phyloP scores from a whole-genome alignment of 2,329 filamentous ascomycete genomes.

The Talaromyces piceae region DNA sequence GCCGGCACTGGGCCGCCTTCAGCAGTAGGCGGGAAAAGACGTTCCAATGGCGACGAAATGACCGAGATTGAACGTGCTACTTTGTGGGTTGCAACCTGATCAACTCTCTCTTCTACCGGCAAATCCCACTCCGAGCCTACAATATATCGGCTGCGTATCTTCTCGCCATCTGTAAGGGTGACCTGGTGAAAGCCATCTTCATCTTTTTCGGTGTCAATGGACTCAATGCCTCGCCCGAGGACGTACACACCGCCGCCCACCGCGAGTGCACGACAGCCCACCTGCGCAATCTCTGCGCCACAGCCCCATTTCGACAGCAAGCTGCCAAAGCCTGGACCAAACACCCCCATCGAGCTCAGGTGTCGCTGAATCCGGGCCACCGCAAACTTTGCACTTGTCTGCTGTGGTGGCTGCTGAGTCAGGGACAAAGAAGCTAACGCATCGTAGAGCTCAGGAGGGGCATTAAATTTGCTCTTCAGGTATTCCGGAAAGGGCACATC shows the following conservation, averaged over 20 bases:
- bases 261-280: slow-evolving; percentile 80
- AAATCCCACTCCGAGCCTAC: slow-evolving; percentile 34
- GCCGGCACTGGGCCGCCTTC: slow-evolving; percentile 72
- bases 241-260: slow-evolving; percentile 91
- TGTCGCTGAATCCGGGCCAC: slow-evolving; percentile 70
- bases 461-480: slow-evolving; percentile 50
- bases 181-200: slow-evolving; percentile 19
- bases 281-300: slow-evolving; percentile 79
- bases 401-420: slow-evolving; percentile 50
- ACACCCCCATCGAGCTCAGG: slow-evolving; percentile 75
- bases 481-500: slow-evolving; percentile 43
- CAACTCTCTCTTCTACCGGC: slow-evolving; percentile 14
- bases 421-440: slow-evolving; percentile 65
- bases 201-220: slow-evolving; percentile 15
- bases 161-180: slow-evolving; percentile 30
- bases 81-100: slow-evolving; percentile 20
- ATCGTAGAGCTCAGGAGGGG: slow-evolving; percentile 61
- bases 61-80: slow-evolving; percentile 60
- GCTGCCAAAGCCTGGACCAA: slow-evolving; percentile 82
- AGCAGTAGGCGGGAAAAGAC: slow-evolving; percentile 61
- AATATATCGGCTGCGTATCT: slow-evolving; percentile 28
- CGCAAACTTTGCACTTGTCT: slow-evolving; percentile 59
- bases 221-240: slow-evolving; percentile 61
- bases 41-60: slow-evolving; percentile 56
- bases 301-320: slow-evolving; percentile 92